These are phyloP conservation scores for Phaffomyces thermotolerans DNA, from an alignment of 805 yeast genomes.

Conservation along the genomic window DNA sequence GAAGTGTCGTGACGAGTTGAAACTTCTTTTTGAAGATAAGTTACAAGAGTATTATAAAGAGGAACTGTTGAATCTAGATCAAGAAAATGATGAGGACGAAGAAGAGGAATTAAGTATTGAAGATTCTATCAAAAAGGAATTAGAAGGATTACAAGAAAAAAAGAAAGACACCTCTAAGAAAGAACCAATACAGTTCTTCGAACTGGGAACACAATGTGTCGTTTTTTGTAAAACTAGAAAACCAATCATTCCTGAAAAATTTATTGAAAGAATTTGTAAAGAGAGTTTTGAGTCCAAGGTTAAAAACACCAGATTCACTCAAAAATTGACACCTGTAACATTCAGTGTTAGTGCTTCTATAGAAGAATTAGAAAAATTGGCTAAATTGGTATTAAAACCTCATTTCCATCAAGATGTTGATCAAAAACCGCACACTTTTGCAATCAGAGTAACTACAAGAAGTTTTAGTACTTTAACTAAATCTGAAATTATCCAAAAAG, in stretches of 20 bases:
- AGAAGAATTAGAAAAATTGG: conserved; percentile 57
- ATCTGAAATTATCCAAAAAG: conserved; percentile 61
- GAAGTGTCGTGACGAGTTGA: conserved; percentile 69
- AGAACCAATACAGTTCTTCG: conserved; percentile 49
- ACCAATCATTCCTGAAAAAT: conserved; percentile 72
- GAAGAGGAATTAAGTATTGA: conserved; percentile 55
- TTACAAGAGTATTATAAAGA: conserved; percentile 38
- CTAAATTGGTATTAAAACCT: conserved; percentile 52
- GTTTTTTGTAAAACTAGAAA: conserved; percentile 73
- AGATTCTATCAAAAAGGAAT: conserved; percentile 64
- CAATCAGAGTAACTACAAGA: conserved; percentile 73
- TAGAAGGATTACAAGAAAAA: conserved; percentile 42
- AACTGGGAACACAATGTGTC: conserved; percentile 73
- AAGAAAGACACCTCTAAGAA: conserved; percentile 34
- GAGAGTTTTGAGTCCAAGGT: conserved; percentile 44
- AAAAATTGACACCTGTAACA: conserved; percentile 75
- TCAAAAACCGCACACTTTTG: conserved; percentile 44
- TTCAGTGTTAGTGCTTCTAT: conserved; percentile 64
- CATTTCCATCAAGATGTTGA: conserved; percentile 50
- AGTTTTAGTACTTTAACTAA: conserved; percentile 70
- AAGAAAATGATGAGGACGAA: conserved; percentile 20
- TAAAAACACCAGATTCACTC: conserved; percentile 66
- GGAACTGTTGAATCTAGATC: conserved; percentile 17
- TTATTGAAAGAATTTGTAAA: conserved; percentile 58
- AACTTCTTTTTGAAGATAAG: conserved; percentile 48